Conservation (phyloP, 371 early-diverging fungal species). For the Actinomortierella ambigua region DNA sequence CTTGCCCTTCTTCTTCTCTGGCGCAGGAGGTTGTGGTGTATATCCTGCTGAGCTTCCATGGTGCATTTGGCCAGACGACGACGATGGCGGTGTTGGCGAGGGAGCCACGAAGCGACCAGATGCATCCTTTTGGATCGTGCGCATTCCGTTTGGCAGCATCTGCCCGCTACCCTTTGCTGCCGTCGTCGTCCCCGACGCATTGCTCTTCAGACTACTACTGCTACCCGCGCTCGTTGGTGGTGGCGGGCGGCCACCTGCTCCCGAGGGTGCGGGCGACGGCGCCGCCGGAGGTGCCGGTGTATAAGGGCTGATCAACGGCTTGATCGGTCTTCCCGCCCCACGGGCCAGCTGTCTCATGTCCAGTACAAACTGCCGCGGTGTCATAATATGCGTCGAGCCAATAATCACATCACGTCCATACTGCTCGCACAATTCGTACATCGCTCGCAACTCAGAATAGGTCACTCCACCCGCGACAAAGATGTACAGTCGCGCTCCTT, state of each 20-base stretch:
- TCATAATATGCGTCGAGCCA: constrained; percentile 82
- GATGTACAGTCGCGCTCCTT: constrained; percentile 53
- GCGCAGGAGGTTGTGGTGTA: constrained; percentile 4
- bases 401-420: constrained; percentile 81
- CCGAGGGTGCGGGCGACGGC: neutral
- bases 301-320: constrained; percentile 35
- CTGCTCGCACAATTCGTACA: constrained; percentile 79
- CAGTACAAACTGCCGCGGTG: constrained; percentile 78
- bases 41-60: constrained; percentile 10
- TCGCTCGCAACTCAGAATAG: constrained; percentile 87
- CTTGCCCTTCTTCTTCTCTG: constrained; percentile 43
- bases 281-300: constrained; percentile 13
- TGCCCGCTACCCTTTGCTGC: neutral
- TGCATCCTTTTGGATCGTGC: constrained; percentile 44
- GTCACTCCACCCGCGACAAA: constrained; percentile 95
- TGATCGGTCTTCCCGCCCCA: constrained; percentile 17
- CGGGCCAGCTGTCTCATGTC: constrained; percentile 54
- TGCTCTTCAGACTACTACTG: constrained; percentile 5
- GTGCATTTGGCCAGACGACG: neutral
- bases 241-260: constrained; percentile 8
- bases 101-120: constrained; percentile 36
- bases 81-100: constrained; percentile 18
- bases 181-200: constrained; percentile 2
- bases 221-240: constrained; percentile 16
- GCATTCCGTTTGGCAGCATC: constrained; percentile 14